A percentile compares a stretch with the other conserved stretches of the same genome.
Evolutionary conservation across 2,329 filamentous ascomycete genomes (phyloP).

Genomic region (Beauveria varroae): DNA sequence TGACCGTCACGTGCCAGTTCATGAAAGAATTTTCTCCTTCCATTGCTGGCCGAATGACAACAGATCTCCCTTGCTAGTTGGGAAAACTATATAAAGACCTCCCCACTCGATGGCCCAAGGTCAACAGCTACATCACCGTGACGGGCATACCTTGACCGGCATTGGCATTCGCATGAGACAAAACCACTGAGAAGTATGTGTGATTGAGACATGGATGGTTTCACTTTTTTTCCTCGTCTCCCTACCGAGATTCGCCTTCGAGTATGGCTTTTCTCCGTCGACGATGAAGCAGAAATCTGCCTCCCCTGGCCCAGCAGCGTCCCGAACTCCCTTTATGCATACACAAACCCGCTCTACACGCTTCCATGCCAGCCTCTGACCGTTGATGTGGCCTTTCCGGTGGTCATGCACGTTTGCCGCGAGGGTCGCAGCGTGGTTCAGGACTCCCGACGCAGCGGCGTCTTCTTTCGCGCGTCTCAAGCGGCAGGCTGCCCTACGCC

Average conservation of each 20-base stretch:
- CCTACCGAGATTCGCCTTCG: background rate
- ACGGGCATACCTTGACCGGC: background rate
- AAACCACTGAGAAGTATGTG: background rate
- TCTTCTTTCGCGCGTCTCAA: background rate
- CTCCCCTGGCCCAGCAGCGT: slow-evolving; percentile 5
- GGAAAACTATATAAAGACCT: background rate
- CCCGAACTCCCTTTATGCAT: background rate
- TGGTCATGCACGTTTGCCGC: slow-evolving; percentile 5
- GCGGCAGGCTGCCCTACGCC: background rate
- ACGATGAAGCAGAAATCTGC: slow-evolving; percentile 5
- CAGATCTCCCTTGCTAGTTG: background rate
- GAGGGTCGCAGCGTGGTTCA: background rate
- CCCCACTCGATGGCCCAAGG: background rate
- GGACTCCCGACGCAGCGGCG: background rate
- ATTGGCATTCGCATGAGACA: background rate
- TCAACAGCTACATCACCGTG: background rate
- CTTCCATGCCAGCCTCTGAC: background rate
- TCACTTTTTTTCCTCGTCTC: background rate
- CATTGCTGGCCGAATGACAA: background rate
- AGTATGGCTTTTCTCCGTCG: slow-evolving; percentile 1
- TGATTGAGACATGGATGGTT: background rate
- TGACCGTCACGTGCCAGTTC: background rate
- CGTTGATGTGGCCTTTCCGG: slow-evolving; percentile 5
- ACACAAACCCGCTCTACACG: background rate
- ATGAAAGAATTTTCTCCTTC: background rate